Evolutionary conservation across 2,329 filamentous ascomycete genomes (phyloP).

Genomic region (Paraphoma sp.): DNA sequence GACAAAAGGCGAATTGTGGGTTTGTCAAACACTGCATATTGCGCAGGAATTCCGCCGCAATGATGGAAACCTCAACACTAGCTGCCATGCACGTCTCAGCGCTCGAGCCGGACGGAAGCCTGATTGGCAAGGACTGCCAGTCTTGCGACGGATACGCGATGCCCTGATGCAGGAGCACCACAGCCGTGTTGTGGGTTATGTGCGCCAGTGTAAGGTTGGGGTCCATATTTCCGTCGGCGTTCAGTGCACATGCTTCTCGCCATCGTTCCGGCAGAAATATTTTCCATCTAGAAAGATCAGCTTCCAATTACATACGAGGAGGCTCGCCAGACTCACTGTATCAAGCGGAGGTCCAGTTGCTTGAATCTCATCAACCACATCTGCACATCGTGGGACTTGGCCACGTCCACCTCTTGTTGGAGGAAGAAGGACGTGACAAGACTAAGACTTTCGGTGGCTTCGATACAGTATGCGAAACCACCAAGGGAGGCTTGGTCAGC

Average conservation of each 20-base stretch:
- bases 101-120: conserved; percentile 24
- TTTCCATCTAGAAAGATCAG: conserved; percentile 1
- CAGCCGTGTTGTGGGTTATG: conserved; percentile 38
- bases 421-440: conserved; percentile 47
- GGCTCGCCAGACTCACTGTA: conserved; percentile 18
- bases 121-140: conserved; percentile 29
- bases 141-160: conserved; percentile 40
- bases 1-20: conserved; percentile 41
- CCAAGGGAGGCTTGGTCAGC: conserved; percentile 41
- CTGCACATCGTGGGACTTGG: conserved; percentile 34
- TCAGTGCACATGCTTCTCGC: conserved; percentile 42
- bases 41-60: conserved; percentile 29
- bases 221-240: conserved; percentile 43
- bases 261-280: conserved; percentile 11
- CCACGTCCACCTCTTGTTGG: conserved; percentile 38
- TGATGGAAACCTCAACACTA: conserved; percentile 29
- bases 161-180: conserved; percentile 34
- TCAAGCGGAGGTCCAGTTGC: conserved; percentile 40
- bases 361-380: conserved; percentile 45
- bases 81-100: conserved; percentile 33
- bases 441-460: conserved; percentile 45
- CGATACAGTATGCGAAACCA: conserved; percentile 38
- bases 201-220: conserved; percentile 37
- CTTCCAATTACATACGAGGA: background rate
- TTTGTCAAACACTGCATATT: conserved; percentile 35